Percentiles rank a stretch among this genome's conserved stretches.
phyloP scores from a whole-genome alignment of 1,284 basidiomycete genomes.

The Sporisorium scitamineum region DNA sequence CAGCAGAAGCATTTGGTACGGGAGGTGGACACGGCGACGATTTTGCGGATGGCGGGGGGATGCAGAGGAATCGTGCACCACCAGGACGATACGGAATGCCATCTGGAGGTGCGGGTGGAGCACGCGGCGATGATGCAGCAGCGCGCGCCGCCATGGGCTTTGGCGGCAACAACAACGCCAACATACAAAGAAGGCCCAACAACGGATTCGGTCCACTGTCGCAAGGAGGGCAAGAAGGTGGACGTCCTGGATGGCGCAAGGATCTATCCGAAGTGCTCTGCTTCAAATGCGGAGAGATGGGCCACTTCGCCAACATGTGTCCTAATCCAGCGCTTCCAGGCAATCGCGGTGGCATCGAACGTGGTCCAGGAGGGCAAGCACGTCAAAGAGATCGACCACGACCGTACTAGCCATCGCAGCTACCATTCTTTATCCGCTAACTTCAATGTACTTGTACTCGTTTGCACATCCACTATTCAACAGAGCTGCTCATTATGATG shows the following conservation, averaged over 20 bases:
- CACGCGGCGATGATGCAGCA: slow-evolving; percentile 5
- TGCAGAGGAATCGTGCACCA: slow-evolving; percentile 22
- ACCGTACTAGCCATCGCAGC: slow-evolving; percentile 24
- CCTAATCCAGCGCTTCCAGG: slow-evolving; percentile 60
- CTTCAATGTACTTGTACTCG: slow-evolving; percentile 2
- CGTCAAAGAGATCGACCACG: slow-evolving; percentile 31
- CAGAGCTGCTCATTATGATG: neutral
- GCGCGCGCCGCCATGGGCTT: slow-evolving; percentile 4
- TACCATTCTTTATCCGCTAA: neutral
- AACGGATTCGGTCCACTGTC: slow-evolving; percentile 10
- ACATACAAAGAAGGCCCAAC: slow-evolving; percentile 22
- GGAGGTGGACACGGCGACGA: slow-evolving; percentile 28
- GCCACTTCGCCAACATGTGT: slow-evolving; percentile 68
- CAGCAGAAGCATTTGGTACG: slow-evolving; percentile 63
- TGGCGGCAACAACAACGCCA: slow-evolving; percentile 16
- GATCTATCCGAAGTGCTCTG: slow-evolving; percentile 64
- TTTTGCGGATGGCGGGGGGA: slow-evolving; percentile 22
- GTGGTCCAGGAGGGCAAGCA: slow-evolving; percentile 39
- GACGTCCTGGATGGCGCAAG: slow-evolving; percentile 42
- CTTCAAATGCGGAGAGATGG: slow-evolving; percentile 67
- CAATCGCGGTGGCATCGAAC: slow-evolving; percentile 58
- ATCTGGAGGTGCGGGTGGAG: slow-evolving; percentile 16
- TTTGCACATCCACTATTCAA: neutral
- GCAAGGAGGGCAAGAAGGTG: slow-evolving; percentile 21
- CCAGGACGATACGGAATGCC: slow-evolving; percentile 35